These are phyloP conservation scores for Periconia sp. DNA, from an alignment of 2,329 filamentous ascomycete species.

Conservation along the genomic window DNA sequence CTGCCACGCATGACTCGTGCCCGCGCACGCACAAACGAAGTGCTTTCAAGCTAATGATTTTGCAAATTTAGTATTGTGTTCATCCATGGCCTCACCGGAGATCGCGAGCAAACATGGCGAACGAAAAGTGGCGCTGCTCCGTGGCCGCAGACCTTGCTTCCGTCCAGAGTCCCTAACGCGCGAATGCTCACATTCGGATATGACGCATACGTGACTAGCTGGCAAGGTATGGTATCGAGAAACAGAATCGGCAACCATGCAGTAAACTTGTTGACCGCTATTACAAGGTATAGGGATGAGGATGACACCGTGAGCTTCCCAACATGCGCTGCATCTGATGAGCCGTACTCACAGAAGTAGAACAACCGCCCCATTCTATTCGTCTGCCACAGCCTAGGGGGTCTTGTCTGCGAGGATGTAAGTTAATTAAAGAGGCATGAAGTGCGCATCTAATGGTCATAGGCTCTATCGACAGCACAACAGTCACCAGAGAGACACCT, in stretches of 20 bases:
- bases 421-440: no score
- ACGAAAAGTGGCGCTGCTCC: constrained; percentile 2
- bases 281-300: constrained; percentile 1
- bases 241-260: constrained; percentile 6
- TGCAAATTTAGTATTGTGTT: constrained; percentile 21
- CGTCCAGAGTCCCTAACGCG: constrained; percentile 10
- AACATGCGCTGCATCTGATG: not conserved
- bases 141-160: constrained; percentile 18
- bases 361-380: constrained; percentile 8
- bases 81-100: constrained; percentile 23
- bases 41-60: no score
- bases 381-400: constrained; percentile 10
- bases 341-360: no score
- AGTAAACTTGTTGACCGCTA: not conserved
- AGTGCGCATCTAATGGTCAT: no score
- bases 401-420: constrained; percentile 7
- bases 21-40: no score
- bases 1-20: no score
- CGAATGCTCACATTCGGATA: constrained; percentile 22
- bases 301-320: not conserved
- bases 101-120: constrained; percentile 20
- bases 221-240: constrained; percentile 3
- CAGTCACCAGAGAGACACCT: constrained; percentile 4
- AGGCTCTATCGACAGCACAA: constrained; percentile 2
- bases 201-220: constrained; percentile 21